Evolutionary conservation across 2,329 filamentous ascomycete genomes (phyloP).

Genomic region (Pseudocercospora ulei): DNA sequence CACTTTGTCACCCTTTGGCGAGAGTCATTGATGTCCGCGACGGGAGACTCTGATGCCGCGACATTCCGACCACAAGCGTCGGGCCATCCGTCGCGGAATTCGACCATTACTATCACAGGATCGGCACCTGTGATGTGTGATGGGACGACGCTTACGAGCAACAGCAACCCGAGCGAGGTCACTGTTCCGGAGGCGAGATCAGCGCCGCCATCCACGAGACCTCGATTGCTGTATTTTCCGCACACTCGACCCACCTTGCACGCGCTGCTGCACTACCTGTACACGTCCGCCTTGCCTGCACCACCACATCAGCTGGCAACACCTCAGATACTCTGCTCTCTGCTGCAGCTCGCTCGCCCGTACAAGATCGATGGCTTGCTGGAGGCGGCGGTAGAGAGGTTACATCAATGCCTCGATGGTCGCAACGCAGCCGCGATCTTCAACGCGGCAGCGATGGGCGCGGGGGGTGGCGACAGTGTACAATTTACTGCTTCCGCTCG

Average conservation of each 20-base stretch:
- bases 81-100: conserved; percentile 57
- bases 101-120: conserved; percentile 74
- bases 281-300: conserved; percentile 78
- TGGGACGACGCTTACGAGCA: conserved; percentile 39
- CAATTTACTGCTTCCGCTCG: conserved; percentile 45
- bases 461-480: conserved; percentile 78
- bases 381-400: conserved; percentile 81
- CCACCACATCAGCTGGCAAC: conserved; percentile 71
- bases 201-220: conserved; percentile 54
- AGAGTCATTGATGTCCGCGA: conserved; percentile 58
- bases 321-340: conserved; percentile 87
- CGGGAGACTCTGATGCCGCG: conserved; percentile 60
- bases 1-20: conserved; percentile 88
- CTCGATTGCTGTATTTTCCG: conserved; percentile 80
- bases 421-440: conserved; percentile 94
- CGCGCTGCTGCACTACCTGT: conserved; percentile 82
- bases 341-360: conserved; percentile 83
- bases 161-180: conserved; percentile 36
- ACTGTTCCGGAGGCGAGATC: conserved; percentile 47
- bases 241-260: conserved; percentile 85
- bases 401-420: conserved; percentile 82
- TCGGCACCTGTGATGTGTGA: conserved; percentile 42
- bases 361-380: conserved; percentile 88
- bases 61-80: conserved; percentile 56
- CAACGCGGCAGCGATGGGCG: conserved; percentile 96